phyloP scores from a whole-genome alignment of 75 land plant species.

The Azolla pinnata region DNA sequence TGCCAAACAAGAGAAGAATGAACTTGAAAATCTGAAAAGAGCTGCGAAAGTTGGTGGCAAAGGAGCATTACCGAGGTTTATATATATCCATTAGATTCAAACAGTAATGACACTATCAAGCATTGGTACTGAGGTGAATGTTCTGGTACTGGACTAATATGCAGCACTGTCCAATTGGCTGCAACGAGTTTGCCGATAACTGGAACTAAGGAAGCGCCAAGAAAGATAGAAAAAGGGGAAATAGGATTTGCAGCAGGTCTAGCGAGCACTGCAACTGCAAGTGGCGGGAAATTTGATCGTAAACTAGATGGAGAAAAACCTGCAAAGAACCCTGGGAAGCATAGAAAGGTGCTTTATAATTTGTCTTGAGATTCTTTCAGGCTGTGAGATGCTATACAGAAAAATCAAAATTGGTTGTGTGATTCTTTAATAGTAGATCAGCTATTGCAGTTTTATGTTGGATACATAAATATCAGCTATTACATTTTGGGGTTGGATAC shows the following conservation, averaged over 20 bases:
- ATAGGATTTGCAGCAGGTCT: slow-evolving; percentile 76
- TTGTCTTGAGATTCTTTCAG: neutral
- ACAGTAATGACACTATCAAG: no score
- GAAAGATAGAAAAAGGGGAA: slow-evolving; percentile 55
- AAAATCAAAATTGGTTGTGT: neutral
- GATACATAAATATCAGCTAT: no score
- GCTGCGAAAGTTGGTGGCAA: slow-evolving; percentile 65
- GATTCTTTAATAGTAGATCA: no score
- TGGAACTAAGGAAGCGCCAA: slow-evolving; percentile 50
- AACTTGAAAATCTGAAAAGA: slow-evolving; percentile 69
- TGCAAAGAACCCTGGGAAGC: slow-evolving; percentile 70
- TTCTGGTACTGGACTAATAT: neutral
- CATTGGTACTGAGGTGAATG: no score
- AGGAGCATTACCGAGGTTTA: slow-evolving; percentile 74
- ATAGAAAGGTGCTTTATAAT: slow-evolving; percentile 70
- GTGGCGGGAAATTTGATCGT: slow-evolving; percentile 95
- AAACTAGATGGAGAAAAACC: slow-evolving; percentile 87
- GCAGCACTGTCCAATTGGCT: slow-evolving; percentile 91
- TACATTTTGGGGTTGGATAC: no score
- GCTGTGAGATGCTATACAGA: slow-evolving; percentile 1
- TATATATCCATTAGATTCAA: neutral
- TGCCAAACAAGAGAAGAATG: slow-evolving; percentile 78
- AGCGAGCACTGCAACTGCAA: slow-evolving; percentile 88
- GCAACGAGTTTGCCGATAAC: slow-evolving; percentile 85
- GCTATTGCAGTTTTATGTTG: no score